These are phyloP conservation scores for Platanthera zijinensis DNA, from an alignment of 106 monocot genomes.

Conservation along the genomic window DNA sequence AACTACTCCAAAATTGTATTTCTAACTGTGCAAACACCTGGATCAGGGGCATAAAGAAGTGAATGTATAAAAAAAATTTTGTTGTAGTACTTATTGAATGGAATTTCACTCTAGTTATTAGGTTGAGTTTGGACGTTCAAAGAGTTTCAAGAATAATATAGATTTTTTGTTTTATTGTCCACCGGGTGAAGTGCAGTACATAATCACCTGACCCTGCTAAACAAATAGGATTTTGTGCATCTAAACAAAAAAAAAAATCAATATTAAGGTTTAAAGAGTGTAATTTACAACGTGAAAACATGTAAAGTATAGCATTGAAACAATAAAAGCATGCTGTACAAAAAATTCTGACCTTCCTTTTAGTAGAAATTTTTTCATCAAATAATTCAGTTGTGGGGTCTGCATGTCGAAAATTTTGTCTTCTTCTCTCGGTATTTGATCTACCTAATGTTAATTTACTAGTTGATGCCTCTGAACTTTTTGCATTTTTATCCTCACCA, in stretches of 20 bases:
- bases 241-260: background rate
- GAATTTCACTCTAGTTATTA: background rate
- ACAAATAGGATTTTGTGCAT: background rate
- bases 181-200: background rate
- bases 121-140: background rate
- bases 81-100: background rate
- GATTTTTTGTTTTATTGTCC: background rate
- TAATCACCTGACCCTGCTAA: background rate
- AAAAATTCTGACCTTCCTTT: constrained; percentile 34
- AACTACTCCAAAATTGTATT: no score
- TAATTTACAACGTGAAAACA: background rate
- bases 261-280: background rate
- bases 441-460: constrained; percentile 20
- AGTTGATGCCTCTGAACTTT: constrained; percentile 20
- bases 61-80: background rate
- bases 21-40: no score
- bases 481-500: constrained; percentile 13
- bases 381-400: constrained; percentile 32
- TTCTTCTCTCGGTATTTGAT: constrained; percentile 41
- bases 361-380: constrained; percentile 39
- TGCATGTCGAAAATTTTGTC: constrained; percentile 7
- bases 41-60: background rate
- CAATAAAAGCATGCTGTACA: background rate
- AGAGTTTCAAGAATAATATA: background rate
- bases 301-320: background rate